Conservation (phyloP, 1,139 yeast species). For the Candida sanyaensis region DNA sequence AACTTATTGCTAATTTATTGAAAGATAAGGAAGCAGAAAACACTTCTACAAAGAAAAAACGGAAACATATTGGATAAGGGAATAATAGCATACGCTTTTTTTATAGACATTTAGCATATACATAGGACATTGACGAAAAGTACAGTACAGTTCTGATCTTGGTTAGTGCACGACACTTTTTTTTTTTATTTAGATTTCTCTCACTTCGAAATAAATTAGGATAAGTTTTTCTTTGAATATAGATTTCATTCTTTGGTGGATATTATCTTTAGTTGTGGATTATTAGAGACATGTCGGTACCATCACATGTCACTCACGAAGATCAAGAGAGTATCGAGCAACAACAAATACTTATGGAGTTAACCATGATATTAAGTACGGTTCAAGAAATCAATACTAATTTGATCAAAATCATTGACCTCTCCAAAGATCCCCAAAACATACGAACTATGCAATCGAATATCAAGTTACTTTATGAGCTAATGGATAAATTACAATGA, state of each 20-base stretch:
- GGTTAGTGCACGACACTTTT: not conserved
- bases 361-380: constrained; percentile 35
- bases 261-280: not conserved
- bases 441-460: constrained; percentile 1
- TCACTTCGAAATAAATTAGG: not conserved
- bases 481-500: constrained; percentile 12
- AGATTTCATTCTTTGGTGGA: not conserved
- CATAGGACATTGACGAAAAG: no score
- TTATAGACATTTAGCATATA: no score
- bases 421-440: constrained; percentile 15
- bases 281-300: no score
- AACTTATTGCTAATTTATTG: constrained; percentile 24
- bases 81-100: no score
- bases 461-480: constrained; percentile 7
- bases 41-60: not conserved
- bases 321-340: constrained; percentile 17
- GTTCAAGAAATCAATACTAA: constrained; percentile 31
- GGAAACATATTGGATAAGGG: not conserved
- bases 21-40: constrained; percentile 5
- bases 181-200: not conserved
- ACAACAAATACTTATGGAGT: constrained; percentile 29
- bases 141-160: not conserved
- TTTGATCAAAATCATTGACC: constrained; percentile 24
- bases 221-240: not conserved
- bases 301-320: not conserved